These are phyloP conservation scores for Discostella stelligeroides DNA, from an alignment of 108 stramenopile species.

Conservation along the genomic window DNA sequence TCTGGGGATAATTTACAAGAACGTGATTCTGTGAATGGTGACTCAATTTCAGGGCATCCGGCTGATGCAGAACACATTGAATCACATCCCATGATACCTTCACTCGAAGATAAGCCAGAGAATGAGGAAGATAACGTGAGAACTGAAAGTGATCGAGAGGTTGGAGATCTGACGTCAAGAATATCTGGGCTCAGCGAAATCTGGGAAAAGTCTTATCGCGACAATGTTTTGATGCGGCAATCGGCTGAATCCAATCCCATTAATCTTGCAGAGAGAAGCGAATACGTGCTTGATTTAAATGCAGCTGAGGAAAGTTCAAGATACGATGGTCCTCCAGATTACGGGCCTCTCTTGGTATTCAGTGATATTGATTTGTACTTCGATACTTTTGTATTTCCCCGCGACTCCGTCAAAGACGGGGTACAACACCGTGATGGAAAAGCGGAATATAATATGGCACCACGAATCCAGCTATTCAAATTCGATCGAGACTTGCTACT, in stretches of 20 bases:
- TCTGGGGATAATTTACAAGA: too few relatives aligned
- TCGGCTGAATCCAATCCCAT: background rate
- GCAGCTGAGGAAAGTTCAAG: constrained; percentile 54
- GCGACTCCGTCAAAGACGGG: constrained; percentile 14
- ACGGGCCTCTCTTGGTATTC: constrained; percentile 47
- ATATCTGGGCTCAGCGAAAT: constrained; percentile 38
- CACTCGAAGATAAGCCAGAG: background rate
- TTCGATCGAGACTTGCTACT: constrained; percentile 31
- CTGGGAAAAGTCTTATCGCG: constrained; percentile 46
- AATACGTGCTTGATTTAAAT: constrained; percentile 38
- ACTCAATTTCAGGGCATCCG: too few relatives aligned
- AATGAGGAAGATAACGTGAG: background rate
- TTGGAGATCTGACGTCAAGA: background rate
- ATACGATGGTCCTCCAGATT: constrained; percentile 68
- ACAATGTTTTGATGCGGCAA: constrained; percentile 16
- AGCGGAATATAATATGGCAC: constrained; percentile 8
- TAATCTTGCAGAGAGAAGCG: background rate
- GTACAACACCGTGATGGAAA: background rate
- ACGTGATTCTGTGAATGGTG: too few relatives aligned
- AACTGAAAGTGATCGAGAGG: constrained; percentile 11
- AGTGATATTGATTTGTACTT: constrained; percentile 79
- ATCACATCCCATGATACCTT: background rate
- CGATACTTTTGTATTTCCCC: constrained; percentile 66
- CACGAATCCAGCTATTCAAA: constrained; percentile 47
- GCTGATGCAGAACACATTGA: background rate